Evolutionary conservation across 1,284 basidiomycete genomes (phyloP).

Genomic region (Austroboletus novae-zelandiae): DNA sequence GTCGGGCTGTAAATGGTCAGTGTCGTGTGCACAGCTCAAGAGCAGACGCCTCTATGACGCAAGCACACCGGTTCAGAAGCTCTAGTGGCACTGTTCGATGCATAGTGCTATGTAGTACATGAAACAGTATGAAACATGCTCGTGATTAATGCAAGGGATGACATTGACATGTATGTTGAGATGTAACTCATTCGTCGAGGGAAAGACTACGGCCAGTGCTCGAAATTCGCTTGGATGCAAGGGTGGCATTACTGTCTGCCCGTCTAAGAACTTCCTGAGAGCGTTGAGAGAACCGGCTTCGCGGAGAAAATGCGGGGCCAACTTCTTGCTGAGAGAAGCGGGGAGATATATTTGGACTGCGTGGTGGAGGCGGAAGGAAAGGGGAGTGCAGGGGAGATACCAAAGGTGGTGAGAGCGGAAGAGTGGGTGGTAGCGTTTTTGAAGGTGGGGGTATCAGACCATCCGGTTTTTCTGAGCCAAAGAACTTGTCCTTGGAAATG

Average conservation of each 20-base stretch:
- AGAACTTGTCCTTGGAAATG: constrained; percentile 36
- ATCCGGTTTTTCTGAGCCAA: constrained; percentile 42
- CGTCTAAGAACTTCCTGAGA: constrained; percentile 10
- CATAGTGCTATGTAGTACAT: not conserved
- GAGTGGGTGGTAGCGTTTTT: constrained; percentile 13
- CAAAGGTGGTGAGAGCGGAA: constrained; percentile 22
- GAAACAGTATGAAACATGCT: constrained; percentile 5
- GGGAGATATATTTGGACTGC: constrained; percentile 15
- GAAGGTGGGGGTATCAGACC: constrained; percentile 54
- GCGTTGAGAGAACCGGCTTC: constrained; percentile 13
- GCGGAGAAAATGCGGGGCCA: constrained; percentile 5
- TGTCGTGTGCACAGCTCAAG: too few relatives aligned
- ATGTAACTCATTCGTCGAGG: constrained; percentile 16
- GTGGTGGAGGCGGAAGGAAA: constrained; percentile 25
- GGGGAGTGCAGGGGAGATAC: constrained; percentile 17
- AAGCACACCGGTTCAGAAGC: not conserved
- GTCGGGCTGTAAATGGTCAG: not conserved
- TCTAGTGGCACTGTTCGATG: not conserved
- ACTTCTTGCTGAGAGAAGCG: constrained; percentile 6
- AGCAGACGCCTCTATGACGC: not conserved
- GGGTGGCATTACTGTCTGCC: constrained; percentile 2
- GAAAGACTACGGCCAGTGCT: constrained; percentile 4
- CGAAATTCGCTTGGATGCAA: constrained; percentile 19
- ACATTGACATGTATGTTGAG: not conserved
- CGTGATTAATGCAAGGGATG: not conserved